Evolutionary conservation across 768 basidiomycete species (phyloP).

Genomic region (Collybiopsis confluens): DNA sequence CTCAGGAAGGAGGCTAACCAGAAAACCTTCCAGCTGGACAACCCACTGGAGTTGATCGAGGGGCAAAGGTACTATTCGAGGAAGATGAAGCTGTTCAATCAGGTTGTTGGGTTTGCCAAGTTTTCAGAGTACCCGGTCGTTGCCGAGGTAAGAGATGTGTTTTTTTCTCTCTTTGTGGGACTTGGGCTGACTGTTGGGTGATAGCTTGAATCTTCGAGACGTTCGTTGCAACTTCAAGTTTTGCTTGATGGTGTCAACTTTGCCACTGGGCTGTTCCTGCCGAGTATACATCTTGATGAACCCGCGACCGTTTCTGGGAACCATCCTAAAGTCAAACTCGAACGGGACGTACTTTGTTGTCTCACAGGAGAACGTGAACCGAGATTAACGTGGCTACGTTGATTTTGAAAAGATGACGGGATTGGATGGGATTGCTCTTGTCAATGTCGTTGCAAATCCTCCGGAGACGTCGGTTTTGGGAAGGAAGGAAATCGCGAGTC

Average conservation of each 20-base stretch:
- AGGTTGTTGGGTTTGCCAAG: constrained; percentile 92
- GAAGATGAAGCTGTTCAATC: constrained; percentile 75
- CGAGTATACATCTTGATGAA: constrained; percentile 82
- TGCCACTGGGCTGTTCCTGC: constrained; percentile 85
- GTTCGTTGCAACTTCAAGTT: constrained; percentile 79
- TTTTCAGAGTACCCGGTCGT: constrained; percentile 97
- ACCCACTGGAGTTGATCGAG: constrained; percentile 74
- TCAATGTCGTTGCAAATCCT: constrained; percentile 87
- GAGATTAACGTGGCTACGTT: constrained; percentile 80
- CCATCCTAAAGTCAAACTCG: constrained; percentile 92
- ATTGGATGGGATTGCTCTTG: constrained; percentile 90
- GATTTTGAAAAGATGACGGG: constrained; percentile 99
- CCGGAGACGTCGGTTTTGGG: constrained; percentile 67
- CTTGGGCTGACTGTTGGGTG: neutral
- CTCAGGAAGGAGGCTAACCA: constrained; percentile 79
- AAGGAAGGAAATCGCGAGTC: constrained; percentile 73
- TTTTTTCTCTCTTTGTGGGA: no score
- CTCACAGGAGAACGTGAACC: constrained; percentile 83
- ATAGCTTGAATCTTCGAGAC: constrained; percentile 48
- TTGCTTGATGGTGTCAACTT: constrained; percentile 88
- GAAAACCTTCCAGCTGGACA: constrained; percentile 38
- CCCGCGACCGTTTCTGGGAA: constrained; percentile 75
- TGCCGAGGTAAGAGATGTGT: constrained; percentile 87
- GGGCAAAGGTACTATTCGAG: constrained; percentile 70
- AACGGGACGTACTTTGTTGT: constrained; percentile 97